Conservation (phyloP, 768 basidiomycete species). For the Leccinellum luteum region DNA sequence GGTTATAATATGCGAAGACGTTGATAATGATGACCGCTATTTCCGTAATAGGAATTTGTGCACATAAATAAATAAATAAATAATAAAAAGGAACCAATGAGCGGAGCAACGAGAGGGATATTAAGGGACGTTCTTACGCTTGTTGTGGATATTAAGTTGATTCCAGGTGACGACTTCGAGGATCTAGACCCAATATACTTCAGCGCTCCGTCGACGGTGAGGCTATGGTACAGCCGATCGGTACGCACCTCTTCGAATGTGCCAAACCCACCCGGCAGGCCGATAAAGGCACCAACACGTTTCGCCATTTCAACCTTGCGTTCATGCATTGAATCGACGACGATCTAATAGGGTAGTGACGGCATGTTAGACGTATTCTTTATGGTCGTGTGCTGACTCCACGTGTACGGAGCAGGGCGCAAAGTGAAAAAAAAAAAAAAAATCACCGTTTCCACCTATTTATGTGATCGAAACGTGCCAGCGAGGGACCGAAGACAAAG, state of each 20-base stretch:
- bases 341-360: conserved; percentile 41
- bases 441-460: conserved; percentile 34
- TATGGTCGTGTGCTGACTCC: conserved; percentile 1
- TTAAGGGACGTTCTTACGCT: conserved; percentile 51
- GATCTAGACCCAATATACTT: conserved; percentile 42
- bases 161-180: conserved; percentile 95
- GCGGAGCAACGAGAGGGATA: not conserved
- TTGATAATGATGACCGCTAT: conserved; percentile 86
- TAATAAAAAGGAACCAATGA: not conserved
- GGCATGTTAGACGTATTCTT: conserved; percentile 7
- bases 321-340: conserved; percentile 84
- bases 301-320: conserved; percentile 91
- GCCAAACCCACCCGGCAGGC: conserved; percentile 90
- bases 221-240: not conserved
- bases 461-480: not conserved
- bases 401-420: not conserved
- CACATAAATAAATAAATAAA: not conserved
- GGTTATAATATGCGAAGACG: conserved; percentile 78
- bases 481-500: not conserved
- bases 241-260: conserved; percentile 81
- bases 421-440: not conserved
- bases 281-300: conserved; percentile 76
- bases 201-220: conserved; percentile 3
- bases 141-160: conserved; percentile 82
- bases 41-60: not conserved